Conservation (phyloP, 495 filamentous ascomycete species). For the Penicillium taxi region DNA sequence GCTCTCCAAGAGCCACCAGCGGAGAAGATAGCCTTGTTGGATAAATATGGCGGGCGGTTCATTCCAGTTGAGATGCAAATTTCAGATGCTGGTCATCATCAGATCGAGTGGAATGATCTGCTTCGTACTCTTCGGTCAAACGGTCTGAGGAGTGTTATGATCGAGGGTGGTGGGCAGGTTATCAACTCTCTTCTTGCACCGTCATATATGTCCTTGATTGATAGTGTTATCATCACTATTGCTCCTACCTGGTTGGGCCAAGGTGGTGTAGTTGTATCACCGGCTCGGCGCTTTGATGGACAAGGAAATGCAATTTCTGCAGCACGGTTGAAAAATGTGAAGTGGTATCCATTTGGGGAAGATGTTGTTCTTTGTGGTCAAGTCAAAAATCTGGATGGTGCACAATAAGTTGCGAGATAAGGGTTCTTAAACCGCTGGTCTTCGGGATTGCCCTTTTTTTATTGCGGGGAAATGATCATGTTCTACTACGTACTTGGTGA, state of each 20-base stretch:
- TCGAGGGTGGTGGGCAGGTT: slow-evolving; percentile 74
- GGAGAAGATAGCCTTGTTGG: slow-evolving; percentile 25
- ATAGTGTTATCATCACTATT: slow-evolving; percentile 75
- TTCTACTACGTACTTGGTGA: no score
- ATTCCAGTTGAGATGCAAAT: slow-evolving; percentile 23
- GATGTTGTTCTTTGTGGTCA: slow-evolving; percentile 74
- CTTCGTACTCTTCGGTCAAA: slow-evolving; percentile 44
- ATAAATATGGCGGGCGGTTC: slow-evolving; percentile 39
- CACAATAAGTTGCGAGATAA: no score
- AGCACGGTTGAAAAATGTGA: slow-evolving; percentile 53
- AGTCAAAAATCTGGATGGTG: slow-evolving; percentile 16
- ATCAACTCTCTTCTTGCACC: slow-evolving; percentile 70
- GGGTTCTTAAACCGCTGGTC: no score
- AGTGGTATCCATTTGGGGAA: slow-evolving; percentile 66
- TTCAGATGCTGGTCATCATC: slow-evolving; percentile 10
- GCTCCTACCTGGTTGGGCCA: slow-evolving; percentile 77
- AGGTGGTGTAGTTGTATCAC: slow-evolving; percentile 69
- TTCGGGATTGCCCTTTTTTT: no score
- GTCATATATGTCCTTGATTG: slow-evolving; percentile 43
- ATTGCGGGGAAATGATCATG: no score
- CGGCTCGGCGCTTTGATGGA: slow-evolving; percentile 37
- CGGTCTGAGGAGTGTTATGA: slow-evolving; percentile 70
- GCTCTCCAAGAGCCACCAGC: slow-evolving; percentile 20
- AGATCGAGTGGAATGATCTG: slow-evolving; percentile 54
- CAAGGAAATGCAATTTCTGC: slow-evolving; percentile 43